Evolutionary conservation across 805 yeast species (phyloP).

Genomic region (Yamadazyma laniorum): DNA sequence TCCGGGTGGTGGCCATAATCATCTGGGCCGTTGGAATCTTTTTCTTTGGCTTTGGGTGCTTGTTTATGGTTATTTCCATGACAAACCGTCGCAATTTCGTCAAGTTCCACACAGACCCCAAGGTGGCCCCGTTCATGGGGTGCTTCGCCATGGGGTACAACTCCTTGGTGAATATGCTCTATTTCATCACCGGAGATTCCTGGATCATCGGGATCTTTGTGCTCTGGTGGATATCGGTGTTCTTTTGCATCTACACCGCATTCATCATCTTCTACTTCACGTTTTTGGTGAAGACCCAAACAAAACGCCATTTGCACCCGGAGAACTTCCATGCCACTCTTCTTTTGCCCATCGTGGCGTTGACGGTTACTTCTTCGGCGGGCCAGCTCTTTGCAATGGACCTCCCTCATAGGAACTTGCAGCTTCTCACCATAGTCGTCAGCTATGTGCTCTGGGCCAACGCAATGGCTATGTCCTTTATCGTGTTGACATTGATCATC

Average conservation of each 20-base stretch:
- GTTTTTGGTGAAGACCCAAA: constrained; percentile 38
- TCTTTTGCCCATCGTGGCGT: constrained; percentile 73
- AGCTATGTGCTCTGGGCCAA: constrained; percentile 64
- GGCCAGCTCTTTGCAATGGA: constrained; percentile 54
- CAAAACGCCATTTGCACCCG: constrained; percentile 21
- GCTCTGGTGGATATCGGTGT: constrained; percentile 73
- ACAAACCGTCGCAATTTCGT: constrained; percentile 25
- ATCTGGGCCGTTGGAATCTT: constrained; percentile 60
- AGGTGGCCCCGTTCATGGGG: constrained; percentile 65
- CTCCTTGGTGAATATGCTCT: constrained; percentile 60
- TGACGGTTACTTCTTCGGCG: constrained; percentile 72
- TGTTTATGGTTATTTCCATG: constrained; percentile 40
- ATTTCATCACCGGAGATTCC: constrained; percentile 37
- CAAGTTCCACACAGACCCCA: constrained; percentile 31
- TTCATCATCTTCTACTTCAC: constrained; percentile 57
- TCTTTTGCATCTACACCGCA: constrained; percentile 54
- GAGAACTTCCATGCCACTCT: constrained; percentile 52
- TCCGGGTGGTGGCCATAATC: constrained; percentile 53
- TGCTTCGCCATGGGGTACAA: constrained; percentile 78
- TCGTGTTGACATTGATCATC: constrained; percentile 55
- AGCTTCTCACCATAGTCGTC: constrained; percentile 53
- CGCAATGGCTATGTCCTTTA: constrained; percentile 60
- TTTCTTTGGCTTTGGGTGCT: constrained; percentile 43
- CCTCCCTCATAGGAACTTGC: constrained; percentile 42
- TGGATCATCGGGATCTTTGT: constrained; percentile 48